phyloP scores from a whole-genome alignment of 176 grass and related monocot genomes.

The Alloteropsis semialata region DNA sequence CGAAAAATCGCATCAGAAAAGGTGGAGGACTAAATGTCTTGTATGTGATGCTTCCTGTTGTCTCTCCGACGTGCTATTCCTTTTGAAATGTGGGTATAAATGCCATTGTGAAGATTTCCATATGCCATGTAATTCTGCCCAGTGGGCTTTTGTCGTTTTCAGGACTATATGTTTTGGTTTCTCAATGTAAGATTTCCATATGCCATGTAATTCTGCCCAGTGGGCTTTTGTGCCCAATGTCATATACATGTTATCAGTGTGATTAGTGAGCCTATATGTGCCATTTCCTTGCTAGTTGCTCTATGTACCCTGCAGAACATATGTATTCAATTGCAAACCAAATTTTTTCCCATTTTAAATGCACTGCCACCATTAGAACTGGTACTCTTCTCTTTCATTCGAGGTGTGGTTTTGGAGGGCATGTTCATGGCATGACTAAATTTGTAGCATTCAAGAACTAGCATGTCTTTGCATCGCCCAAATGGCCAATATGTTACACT shows the following conservation, averaged over 20 bases:
- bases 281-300: neutral
- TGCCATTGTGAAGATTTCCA: neutral
- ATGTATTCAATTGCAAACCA: neutral
- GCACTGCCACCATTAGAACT: neutral
- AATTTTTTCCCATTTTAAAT: neutral
- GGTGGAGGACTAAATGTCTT: neutral
- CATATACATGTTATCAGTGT: constrained; percentile 2
- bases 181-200: neutral
- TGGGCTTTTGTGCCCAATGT: neutral
- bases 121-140: neutral
- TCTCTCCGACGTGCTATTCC: constrained; percentile 7
- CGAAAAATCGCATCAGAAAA: no score
- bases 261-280: no score
- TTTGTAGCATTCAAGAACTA: constrained; percentile 15
- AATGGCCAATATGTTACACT: neutral
- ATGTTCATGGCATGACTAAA: neutral
- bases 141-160: neutral
- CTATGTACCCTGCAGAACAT: neutral
- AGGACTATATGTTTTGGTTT: neutral
- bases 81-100: neutral
- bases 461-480: constrained; percentile 6
- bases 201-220: no score
- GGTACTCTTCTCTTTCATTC: neutral
- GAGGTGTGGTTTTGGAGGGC: neutral
- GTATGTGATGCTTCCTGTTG: constrained; percentile 7